Base-by-base conservation (phyloP, 495 filamentous ascomycete genomes). In the Venustampulla echinocandica region DNA sequence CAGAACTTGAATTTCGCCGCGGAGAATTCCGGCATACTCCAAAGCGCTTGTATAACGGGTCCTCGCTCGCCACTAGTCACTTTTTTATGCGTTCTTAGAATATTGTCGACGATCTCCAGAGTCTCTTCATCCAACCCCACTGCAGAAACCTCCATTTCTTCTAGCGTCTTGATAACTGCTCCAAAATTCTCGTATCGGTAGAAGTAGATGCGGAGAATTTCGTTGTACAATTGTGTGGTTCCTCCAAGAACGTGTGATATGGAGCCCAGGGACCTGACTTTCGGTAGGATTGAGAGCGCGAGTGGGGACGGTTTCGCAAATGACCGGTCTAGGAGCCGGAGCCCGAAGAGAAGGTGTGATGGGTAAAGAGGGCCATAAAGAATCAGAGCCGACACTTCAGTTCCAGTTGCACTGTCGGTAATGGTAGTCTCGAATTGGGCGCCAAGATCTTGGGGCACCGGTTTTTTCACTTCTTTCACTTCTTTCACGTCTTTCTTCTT, bases 121-220 rank as follows among this genome's bases (percentile, higher is more conserved):
- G 84, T 85, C n/a, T 67, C 67, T 0, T 50, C 49, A 50, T 87
- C 73, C 24, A 75, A 73, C 15, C 76, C 75, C 19, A 90, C 61
- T 6, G 85, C 87, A 1, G 69, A 75, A 7, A 73, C 61, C 30
- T 84, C 78, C 88, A 95, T 95, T 61, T 95, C 87, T 33, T 68
- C 63, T 5, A 93, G 64, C 3, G 88, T 64, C 10, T 76, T 66
- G 10, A 80, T 58, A 25, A 90, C 74, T 9, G 69, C 73, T 9
- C 64, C 54, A 1, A 85, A 63, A 54, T 92, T 77, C 4, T 72
- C 68, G 50, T 78, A 77, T 2, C 73, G 70, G 24, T 61, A 62
- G 80, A 84, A 90, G 47, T 77, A 65, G 25, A 84, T 72, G 19
- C 65, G 55, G 17, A 89, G 67, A 27, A 90, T 64, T 37, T 83